Conservation (phyloP, 441 rosid species). For the Iberis amara region DNA sequence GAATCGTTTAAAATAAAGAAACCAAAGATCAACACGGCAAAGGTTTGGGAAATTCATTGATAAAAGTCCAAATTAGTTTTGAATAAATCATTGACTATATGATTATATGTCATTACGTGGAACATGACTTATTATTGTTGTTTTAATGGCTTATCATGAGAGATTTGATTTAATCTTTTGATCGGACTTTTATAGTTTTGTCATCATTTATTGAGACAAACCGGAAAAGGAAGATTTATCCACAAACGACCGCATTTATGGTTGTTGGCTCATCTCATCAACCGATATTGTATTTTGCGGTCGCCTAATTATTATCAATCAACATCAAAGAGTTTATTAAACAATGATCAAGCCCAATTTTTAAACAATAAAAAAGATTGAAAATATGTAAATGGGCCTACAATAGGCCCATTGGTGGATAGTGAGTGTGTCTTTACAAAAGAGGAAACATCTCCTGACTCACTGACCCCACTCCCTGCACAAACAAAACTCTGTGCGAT, state of each 20-base stretch:
- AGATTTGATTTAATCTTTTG: neutral
- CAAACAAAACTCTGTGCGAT: constrained; percentile 17
- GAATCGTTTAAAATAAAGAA: no score
- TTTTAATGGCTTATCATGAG: constrained; percentile 4
- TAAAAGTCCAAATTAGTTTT: no score
- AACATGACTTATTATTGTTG: constrained; percentile 24
- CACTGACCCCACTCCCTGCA: constrained; percentile 30
- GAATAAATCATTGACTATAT: constrained; percentile 19
- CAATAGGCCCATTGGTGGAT: constrained; percentile 4
- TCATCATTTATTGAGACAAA: neutral
- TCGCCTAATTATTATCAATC: no score
- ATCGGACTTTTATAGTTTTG: neutral
- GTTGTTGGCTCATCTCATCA: no score
- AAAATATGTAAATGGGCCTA: constrained; percentile 18
- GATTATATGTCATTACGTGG: constrained; percentile 13
- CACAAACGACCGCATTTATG: neutral
- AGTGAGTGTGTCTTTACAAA: constrained; percentile 14
- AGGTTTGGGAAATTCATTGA: no score
- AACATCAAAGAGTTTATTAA: no score
- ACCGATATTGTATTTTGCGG: no score
- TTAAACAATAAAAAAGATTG: neutral
- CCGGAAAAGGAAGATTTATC: neutral
- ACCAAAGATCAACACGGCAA: no score
- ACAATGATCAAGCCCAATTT: constrained; percentile 8
- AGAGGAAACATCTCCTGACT: constrained; percentile 28